These are phyloP conservation scores for Keithomyces neogunnii DNA, from an alignment of 2,329 filamentous ascomycete genomes.

Conservation along the genomic window DNA sequence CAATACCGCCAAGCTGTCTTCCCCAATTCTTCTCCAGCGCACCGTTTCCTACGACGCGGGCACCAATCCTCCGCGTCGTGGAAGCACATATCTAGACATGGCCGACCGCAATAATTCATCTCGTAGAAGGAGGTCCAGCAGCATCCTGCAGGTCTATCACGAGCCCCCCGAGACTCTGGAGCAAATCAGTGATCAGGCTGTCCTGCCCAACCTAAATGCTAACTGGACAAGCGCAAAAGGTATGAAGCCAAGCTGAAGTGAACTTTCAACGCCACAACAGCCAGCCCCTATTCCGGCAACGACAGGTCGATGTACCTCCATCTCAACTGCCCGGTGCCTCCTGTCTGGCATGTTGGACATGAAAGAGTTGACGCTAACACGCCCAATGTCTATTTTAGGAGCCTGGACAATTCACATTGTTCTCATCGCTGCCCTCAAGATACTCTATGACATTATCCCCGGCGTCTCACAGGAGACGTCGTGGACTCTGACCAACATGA, in stretches of 20 bases:
- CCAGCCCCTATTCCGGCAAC: neutral
- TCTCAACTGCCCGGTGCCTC: neutral
- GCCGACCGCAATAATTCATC: constrained; percentile 54
- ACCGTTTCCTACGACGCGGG: constrained; percentile 88
- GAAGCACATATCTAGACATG: constrained; percentile 52
- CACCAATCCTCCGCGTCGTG: constrained; percentile 58
- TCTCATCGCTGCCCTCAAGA: constrained; percentile 83
- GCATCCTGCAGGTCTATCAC: constrained; percentile 84
- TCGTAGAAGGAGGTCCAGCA: constrained; percentile 90
- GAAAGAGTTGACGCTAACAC: neutral
- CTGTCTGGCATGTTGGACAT: neutral
- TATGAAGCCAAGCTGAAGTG: constrained; percentile 30
- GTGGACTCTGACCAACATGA: constrained; percentile 97
- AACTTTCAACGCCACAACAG: constrained; percentile 1
- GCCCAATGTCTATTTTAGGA: constrained; percentile 43
- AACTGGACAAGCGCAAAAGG: constrained; percentile 99
- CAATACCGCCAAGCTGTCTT: constrained; percentile 95
- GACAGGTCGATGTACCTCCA: neutral
- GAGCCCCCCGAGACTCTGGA: constrained; percentile 95
- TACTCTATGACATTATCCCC: constrained; percentile 93
- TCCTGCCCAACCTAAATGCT: constrained; percentile 89
- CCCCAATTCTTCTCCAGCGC: constrained; percentile 75
- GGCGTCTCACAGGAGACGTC: constrained; percentile 96
- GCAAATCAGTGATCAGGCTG: constrained; percentile 94
- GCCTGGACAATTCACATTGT: constrained; percentile 98